phyloP scores from a whole-genome alignment of 306 rosid species.

The Cucumis hystrix region DNA sequence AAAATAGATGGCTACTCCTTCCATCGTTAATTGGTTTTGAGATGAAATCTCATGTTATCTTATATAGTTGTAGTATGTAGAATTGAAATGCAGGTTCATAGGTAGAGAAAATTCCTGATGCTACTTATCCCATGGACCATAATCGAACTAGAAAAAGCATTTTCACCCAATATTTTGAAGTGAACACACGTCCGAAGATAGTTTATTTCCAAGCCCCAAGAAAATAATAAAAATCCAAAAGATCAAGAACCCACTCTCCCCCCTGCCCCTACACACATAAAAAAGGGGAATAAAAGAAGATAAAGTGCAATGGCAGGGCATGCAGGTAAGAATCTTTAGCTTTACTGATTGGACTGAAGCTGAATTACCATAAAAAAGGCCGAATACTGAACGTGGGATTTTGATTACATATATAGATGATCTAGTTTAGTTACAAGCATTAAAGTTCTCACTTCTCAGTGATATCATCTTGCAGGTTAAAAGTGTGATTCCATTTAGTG shows the following conservation, averaged over 20 bases:
- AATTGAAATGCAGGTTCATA: not conserved
- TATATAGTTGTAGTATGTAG: not conserved
- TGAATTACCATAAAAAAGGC: not conserved
- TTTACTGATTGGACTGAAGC: not conserved
- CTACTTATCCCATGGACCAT: not conserved
- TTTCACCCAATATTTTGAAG: not conserved
- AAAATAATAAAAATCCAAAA: not conserved
- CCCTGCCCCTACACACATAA: not conserved
- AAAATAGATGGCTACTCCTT: too few species aligned
- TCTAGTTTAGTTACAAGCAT: not conserved
- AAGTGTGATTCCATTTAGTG: slow-evolving; percentile 75
- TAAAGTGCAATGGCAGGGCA: not conserved
- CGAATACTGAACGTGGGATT: not conserved
- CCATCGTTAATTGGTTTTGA: too few species aligned
- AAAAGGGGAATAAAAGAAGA: not conserved
- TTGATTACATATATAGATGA: not conserved
- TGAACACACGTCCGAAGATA: not conserved
- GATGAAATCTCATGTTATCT: too few species aligned
- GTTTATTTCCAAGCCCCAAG: not conserved
- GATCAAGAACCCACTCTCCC: not conserved
- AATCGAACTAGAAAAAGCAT: not conserved
- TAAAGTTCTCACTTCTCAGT: not conserved
- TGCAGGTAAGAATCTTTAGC: not conserved
- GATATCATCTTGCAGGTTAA: slow-evolving; percentile 44
- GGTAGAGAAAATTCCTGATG: not conserved